These are phyloP conservation scores for Tricholoma hemisulphureum DNA, from an alignment of 768 basidiomycete genomes.

Conservation along the genomic window DNA sequence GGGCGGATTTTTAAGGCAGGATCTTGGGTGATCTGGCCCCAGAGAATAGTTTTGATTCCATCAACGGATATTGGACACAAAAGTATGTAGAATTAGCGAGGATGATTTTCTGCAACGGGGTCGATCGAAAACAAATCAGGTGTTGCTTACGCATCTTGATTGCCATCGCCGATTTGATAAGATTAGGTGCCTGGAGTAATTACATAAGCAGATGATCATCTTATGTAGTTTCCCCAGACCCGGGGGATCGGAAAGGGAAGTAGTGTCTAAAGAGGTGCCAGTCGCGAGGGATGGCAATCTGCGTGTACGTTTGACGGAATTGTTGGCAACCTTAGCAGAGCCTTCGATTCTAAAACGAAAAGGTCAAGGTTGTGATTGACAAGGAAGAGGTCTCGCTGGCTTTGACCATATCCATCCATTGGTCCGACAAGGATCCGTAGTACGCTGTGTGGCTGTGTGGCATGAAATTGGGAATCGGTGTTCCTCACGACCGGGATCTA, in stretches of 20 bases:
- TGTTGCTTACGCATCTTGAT: conserved; percentile 9
- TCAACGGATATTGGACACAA: too few relatives aligned
- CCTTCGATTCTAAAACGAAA: too few relatives aligned
- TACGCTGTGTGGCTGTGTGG: background rate
- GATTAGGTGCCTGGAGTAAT: conserved; percentile 22
- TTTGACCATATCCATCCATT: conserved; percentile 1
- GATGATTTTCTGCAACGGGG: background rate
- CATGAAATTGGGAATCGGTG: conserved; percentile 5
- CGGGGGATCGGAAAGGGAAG: conserved; percentile 24
- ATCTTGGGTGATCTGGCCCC: too few relatives aligned
- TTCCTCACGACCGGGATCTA: conserved; percentile 10
- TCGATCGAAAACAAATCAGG: conserved; percentile 9
- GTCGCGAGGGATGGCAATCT: conserved; percentile 27
- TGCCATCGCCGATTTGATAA: conserved; percentile 5
- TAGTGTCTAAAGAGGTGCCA: too few relatives aligned
- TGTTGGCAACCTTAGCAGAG: conserved; percentile 6
- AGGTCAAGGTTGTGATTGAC: too few relatives aligned
- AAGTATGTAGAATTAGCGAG: too few relatives aligned
- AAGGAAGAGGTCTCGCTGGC: background rate
- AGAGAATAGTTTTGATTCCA: background rate
- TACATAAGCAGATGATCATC: conserved; percentile 17
- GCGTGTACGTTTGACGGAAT: conserved; percentile 15
- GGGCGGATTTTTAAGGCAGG: background rate
- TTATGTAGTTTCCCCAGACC: conserved; percentile 35
- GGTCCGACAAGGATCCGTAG: conserved; percentile 22